Evolutionary conservation across 2,329 filamentous ascomycete species (phyloP), one percentile per base, ranked within the genome.

Genomic region (Cercospora sp.): DNA sequence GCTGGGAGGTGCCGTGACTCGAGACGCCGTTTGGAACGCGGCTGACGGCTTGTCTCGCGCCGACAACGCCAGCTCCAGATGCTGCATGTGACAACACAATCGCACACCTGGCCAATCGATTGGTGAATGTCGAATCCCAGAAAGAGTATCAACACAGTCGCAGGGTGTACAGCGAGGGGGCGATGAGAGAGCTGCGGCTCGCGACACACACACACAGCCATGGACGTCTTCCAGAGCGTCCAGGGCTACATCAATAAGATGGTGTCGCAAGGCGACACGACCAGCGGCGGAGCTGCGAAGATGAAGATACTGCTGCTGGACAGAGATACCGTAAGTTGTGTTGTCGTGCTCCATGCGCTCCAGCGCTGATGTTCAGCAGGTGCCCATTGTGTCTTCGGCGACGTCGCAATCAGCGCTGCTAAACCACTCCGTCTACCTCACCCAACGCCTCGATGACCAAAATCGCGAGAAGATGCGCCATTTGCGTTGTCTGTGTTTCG

Each of bases 241-340:
- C 91, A 94, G 75, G 91, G 93, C 82, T 99, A 99, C 85, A 91
- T 99, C 85, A 91, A 90, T 80, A 97, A 94, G 87, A 97, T 99
- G 89, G 90, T 98, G 80, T 91, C 92, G 72, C 88, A 88, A 72
- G 92, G 92, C 77, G 93, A 97, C 81, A 70, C 39, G 58, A 39
- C 36, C 45, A 39, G 58, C 67, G 69, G 86, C 67, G 69, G 86
- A 61, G 90, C 92, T 23, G 87, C 92, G 51, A 98, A 97, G 84
- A 99, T 99, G 95, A 99, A 99, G 88, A 95, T 98, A 69, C 84
- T 99, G 66, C 84, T 99, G 71, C 85, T 99, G 74, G 95, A 99
- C 80, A 90, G 88, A 81, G 95, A 98, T 81, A 99, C 95, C 72
- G 89, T 89, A 83, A 80, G 87, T 64, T 1, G 3, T 16, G 60